phyloP scores from a whole-genome alignment of 768 basidiomycete genomes.

The Rhodotorula babjevae region DNA sequence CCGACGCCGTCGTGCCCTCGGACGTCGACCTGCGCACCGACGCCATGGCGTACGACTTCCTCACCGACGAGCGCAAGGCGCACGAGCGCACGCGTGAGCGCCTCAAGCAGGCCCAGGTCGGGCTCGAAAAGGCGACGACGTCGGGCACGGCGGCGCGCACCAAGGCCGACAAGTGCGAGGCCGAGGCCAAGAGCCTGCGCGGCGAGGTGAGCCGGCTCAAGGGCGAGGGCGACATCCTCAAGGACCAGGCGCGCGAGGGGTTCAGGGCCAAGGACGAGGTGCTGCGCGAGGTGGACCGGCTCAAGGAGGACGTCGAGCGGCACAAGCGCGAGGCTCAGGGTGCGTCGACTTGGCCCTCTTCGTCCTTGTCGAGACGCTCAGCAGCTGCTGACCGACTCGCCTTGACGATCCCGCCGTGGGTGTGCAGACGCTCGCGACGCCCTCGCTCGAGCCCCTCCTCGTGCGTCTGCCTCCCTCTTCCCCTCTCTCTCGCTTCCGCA shows the following conservation, averaged over 20 bases:
- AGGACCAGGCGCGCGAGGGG: background rate
- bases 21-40: constrained; percentile 17
- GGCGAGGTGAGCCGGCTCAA: background rate
- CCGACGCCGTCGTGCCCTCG: background rate
- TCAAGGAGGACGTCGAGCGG: background rate
- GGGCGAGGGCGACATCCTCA: constrained; percentile 1
- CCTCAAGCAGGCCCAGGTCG: background rate
- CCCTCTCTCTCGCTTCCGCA: too few species aligned
- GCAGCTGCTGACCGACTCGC: too few species aligned
- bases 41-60: background rate
- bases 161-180: background rate
- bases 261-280: background rate
- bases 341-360: background rate
- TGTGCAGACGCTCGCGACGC: background rate
- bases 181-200: constrained; percentile 4
- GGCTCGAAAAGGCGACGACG: background rate
- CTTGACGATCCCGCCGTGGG: too few species aligned
- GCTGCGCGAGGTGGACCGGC: background rate
- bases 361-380: too few species aligned
- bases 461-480: background rate
- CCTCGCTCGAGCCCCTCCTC: background rate
- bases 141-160: background rate
- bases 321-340: constrained; percentile 4
- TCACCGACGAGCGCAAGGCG: background rate
- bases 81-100: background rate